Conservation (phyloP, 352 stramenopile genomes). For the Elongisporangium prolatum region DNA sequence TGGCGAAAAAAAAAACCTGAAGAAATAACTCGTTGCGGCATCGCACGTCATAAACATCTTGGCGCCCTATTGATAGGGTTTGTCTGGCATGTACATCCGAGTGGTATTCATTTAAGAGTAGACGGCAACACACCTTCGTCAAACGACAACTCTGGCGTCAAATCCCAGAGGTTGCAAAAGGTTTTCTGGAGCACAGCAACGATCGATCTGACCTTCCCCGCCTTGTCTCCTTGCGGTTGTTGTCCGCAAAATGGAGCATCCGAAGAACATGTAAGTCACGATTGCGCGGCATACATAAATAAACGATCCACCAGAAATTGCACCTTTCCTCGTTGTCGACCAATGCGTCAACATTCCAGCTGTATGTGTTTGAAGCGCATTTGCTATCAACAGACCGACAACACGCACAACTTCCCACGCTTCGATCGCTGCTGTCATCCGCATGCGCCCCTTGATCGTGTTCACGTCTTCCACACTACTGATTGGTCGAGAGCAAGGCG, state of each 20-base stretch:
- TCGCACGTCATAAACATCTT: conserved; percentile 2
- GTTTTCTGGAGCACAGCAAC: not conserved
- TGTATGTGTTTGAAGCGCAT: not conserved
- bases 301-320: not conserved
- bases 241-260: not conserved
- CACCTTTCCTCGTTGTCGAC: not conserved
- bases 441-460: no score
- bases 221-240: not conserved
- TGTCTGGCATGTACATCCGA: conserved; percentile 1
- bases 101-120: not conserved
- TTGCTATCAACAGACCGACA: not conserved
- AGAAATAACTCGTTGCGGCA: not conserved
- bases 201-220: not conserved
- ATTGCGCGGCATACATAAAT: not conserved
- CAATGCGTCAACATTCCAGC: not conserved
- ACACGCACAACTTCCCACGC: not conserved
- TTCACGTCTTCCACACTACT: no score
- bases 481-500: no score
- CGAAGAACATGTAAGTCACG: not conserved
- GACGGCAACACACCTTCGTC: conserved; percentile 1
- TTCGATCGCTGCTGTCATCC: not conserved
- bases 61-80: not conserved
- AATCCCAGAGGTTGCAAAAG: not conserved
- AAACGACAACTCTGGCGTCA: not conserved
- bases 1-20: not conserved